phyloP scores from a whole-genome alignment of 2,329 filamentous ascomycete genomes.

The Fusarium agapanthi region DNA sequence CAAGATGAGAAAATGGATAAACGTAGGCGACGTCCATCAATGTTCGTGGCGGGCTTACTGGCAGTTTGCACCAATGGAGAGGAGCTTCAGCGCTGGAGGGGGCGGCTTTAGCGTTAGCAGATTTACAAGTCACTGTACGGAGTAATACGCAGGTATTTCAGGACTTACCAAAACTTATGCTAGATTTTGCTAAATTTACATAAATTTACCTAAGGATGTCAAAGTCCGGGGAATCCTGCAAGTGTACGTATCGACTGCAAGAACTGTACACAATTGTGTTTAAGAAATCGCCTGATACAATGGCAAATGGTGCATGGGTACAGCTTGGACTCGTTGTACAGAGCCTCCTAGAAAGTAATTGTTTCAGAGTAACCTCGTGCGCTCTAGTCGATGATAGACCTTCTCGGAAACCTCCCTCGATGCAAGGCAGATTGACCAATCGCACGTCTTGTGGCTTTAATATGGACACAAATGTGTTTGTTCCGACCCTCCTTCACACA shows the following conservation, averaged over 20 bases:
- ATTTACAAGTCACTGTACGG: accelerated
- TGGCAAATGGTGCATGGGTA: accelerated
- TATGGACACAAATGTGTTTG: not conserved
- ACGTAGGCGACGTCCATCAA: not conserved
- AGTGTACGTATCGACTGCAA: accelerated
- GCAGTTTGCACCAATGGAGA: not conserved
- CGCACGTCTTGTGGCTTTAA: accelerated
- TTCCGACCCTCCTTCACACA: not conserved
- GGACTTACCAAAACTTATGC: accelerated
- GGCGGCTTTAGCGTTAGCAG: not conserved
- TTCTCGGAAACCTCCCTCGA: accelerated
- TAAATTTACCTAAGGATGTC: not conserved
- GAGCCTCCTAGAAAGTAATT: accelerated
- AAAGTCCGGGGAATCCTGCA: accelerated
- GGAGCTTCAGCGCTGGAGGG: accelerated
- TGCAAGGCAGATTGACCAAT: not conserved
- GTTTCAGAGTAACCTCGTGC: not conserved
- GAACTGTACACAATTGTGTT: not conserved
- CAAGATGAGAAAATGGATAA: not conserved
- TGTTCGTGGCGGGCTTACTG: accelerated
- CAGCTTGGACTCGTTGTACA: not conserved
- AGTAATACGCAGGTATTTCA: not conserved
- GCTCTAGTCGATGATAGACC: accelerated
- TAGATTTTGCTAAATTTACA: not conserved
- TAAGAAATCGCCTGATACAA: accelerated